Base-by-base conservation (phyloP, 768 basidiomycete species). In the Baorangia bicolor region DNA sequence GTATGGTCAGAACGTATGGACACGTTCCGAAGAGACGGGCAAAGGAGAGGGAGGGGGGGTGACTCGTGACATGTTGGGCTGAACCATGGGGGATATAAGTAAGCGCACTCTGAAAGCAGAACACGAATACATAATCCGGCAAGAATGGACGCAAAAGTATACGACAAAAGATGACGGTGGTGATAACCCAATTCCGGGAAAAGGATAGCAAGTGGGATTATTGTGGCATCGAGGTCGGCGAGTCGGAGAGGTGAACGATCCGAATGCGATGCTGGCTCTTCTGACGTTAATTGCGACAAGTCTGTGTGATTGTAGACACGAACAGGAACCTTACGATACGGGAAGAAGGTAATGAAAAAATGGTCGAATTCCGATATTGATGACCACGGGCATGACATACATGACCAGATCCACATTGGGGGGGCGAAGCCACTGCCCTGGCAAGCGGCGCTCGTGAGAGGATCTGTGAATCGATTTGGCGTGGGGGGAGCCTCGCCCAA, bases 201-300 rank as follows among this genome's bases (percentile, higher is more conserved):
- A 41, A 28, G 9, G 41, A 1, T 34, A 27, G 23, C 39, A 20
- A 25, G 34, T 33, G 53, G 25, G 27, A 51, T 44, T 57, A 46
- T 40, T 43, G 47, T 46, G 58, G 45, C 13, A 43, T 37, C 18
- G 13, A 20, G 1, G 43, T 4, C 30, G 30, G 53, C 16, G n/a
- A 43, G 20, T 43, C 56, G 60, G 48, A 11, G 21, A 5, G 54
- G 30, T n/a, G 14, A 31, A n/a, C 38, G 30, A 51, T 21, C 59
- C 38, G 47, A 40, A 49, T 53, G 51, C 50, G 48, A 43, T 51
- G 53, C 50, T 5, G 4, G 1, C 21, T n/a, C n/a, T 57, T 58
- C 59, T 68, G 58, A 55, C 39, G 42, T 65, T 68, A 54, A 59
- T 68, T 62, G 56, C 38, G 60, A 62, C 51, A 51, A 30, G 51